phyloP scores from a whole-genome alignment of 2,329 filamentous ascomycete genomes.

The Pseudogymnoascus sp. region DNA sequence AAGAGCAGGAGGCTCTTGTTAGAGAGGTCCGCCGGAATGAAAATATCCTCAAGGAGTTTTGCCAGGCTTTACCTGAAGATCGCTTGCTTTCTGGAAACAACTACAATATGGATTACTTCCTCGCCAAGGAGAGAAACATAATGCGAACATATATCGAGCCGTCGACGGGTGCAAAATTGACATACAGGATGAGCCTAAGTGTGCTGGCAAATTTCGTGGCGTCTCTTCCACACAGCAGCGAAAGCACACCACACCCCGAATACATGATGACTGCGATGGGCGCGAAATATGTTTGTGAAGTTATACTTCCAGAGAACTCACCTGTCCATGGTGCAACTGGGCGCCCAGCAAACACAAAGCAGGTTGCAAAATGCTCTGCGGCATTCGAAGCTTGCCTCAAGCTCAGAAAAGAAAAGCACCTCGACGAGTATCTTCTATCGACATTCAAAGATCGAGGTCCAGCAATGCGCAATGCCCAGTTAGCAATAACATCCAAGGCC shows the following conservation, averaged over 20 bases:
- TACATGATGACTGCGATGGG: slow-evolving; percentile 54
- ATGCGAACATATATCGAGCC: slow-evolving; percentile 46
- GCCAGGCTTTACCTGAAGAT: slow-evolving; percentile 63
- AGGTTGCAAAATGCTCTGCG: slow-evolving; percentile 75
- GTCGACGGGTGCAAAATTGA: slow-evolving; percentile 67
- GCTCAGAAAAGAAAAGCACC: slow-evolving; percentile 55
- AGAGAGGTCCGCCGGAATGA: slow-evolving; percentile 54
- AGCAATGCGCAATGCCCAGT: slow-evolving; percentile 73
- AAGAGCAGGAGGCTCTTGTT: slow-evolving; percentile 47
- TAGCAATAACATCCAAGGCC: slow-evolving; percentile 75
- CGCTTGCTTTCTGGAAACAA: slow-evolving; percentile 56
- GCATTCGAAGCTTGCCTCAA: slow-evolving; percentile 75
- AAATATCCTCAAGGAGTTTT: slow-evolving; percentile 63
- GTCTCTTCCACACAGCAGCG: slow-evolving; percentile 47
- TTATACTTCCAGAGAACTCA: slow-evolving; percentile 66
- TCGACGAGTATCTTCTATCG: slow-evolving; percentile 69
- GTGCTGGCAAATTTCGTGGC: slow-evolving; percentile 67
- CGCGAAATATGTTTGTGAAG: slow-evolving; percentile 63
- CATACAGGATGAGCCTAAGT: slow-evolving; percentile 63
- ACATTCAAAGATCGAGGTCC: slow-evolving; percentile 64
- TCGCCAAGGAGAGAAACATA: slow-evolving; percentile 37
- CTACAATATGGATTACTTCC: slow-evolving; percentile 45
- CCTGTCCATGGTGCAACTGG: slow-evolving; percentile 63
- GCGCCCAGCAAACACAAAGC: slow-evolving; percentile 56
- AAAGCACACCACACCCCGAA: slow-evolving; percentile 34